Evolutionary conservation across 371 early-diverging fungal species (phyloP).

Genomic region (Mucor piriformis): DNA sequence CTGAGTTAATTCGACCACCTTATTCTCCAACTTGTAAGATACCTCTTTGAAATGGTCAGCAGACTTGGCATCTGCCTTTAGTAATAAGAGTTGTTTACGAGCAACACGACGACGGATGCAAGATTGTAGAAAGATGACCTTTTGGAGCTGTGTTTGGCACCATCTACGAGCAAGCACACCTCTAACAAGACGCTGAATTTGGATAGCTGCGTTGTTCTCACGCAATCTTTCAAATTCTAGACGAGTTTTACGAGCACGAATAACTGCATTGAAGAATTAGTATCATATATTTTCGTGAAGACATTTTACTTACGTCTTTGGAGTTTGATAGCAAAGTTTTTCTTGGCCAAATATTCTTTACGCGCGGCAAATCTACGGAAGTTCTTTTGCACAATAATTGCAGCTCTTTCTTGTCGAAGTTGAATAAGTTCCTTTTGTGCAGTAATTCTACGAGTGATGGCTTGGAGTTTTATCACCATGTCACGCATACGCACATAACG

Average conservation of each 20-base stretch:
- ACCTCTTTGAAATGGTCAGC: constrained; percentile 91
- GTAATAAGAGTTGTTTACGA: constrained; percentile 55
- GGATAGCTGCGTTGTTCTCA: constrained; percentile 66
- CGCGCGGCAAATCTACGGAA: constrained; percentile 71
- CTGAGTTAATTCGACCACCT: constrained; percentile 93
- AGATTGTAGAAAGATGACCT: constrained; percentile 79
- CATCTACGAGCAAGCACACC: constrained; percentile 65
- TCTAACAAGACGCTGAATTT: constrained; percentile 70
- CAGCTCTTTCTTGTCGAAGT: constrained; percentile 73
- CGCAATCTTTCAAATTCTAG: constrained; percentile 45
- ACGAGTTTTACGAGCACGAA: constrained; percentile 64
- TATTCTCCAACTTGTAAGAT: constrained; percentile 91
- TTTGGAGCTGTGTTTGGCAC: constrained; percentile 52
- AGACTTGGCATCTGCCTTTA: constrained; percentile 84
- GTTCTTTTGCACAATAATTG: constrained; percentile 72
- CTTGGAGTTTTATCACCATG: constrained; percentile 61
- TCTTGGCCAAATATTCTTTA: constrained; percentile 49
- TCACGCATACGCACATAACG: constrained; percentile 63
- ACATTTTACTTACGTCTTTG: constrained; percentile 40
- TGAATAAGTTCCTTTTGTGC: constrained; percentile 57
- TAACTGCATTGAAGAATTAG: constrained; percentile 12
- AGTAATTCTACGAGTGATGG: constrained; percentile 57
- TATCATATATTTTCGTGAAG: background rate
- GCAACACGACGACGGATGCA: constrained; percentile 81
- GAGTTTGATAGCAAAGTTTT: constrained; percentile 27